Percentiles rank a stretch among this genome's conserved stretches.
Evolutionary conservation across 78 protist species (phyloP).

Genomic region (Mastigamoeba balamuthi): DNA sequence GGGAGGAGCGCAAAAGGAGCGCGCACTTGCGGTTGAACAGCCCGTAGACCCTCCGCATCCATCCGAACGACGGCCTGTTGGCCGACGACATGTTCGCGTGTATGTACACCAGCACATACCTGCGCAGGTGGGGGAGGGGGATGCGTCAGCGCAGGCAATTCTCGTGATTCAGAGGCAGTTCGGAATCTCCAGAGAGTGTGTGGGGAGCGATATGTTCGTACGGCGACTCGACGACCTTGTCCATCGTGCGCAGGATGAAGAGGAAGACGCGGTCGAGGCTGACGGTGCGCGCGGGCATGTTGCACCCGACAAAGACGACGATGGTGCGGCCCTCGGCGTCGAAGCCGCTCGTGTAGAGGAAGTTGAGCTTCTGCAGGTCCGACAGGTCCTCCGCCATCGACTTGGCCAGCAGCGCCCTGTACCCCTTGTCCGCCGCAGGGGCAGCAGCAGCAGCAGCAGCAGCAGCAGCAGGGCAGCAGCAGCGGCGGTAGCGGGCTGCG

Average conservation of each 20-base stretch:
- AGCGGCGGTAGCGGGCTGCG: too few species aligned
- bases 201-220: too few species aligned
- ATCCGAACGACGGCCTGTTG: conserved; percentile 21
- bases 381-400: background rate
- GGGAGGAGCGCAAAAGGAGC: background rate
- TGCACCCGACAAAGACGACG: background rate
- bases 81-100: conserved; percentile 35
- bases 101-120: conserved; percentile 20
- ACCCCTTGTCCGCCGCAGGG: background rate
- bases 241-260: background rate
- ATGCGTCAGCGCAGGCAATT: too few species aligned
- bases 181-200: too few species aligned
- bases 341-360: background rate
- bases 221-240: background rate
- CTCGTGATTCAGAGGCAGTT: too few species aligned
- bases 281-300: background rate
- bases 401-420: background rate
- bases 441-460: too few species aligned
- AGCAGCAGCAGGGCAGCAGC: too few species aligned
- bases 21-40: conserved; percentile 31
- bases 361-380: background rate
- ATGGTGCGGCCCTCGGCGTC: background rate
- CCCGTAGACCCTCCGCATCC: conserved; percentile 32
- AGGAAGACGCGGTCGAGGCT: background rate
- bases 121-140: too few species aligned